These are phyloP conservation scores for Theobroma cacao DNA, from an alignment of 345 rosid species.

Conservation along the genomic window DNA sequence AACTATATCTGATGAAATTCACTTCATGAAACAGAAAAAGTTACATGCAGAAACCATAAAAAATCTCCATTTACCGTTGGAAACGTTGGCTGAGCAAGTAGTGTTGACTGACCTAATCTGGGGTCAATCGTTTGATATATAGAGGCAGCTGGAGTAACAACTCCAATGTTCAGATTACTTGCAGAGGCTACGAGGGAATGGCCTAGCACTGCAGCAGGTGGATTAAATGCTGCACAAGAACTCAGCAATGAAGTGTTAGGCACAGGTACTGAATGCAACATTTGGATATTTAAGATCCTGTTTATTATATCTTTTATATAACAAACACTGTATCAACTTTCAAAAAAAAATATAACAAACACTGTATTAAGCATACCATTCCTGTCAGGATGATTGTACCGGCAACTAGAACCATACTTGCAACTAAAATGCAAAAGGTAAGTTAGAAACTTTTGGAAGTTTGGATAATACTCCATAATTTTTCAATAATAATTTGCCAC, in stretches of 20 bases:
- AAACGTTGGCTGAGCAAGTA: constrained; percentile 17
- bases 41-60: background rate
- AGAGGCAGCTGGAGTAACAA: constrained; percentile 57
- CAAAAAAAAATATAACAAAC: background rate
- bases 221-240: constrained; percentile 59
- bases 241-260: constrained; percentile 2
- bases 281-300: background rate
- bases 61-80: constrained; percentile 18
- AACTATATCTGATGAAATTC: background rate
- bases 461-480: background rate
- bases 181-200: constrained; percentile 49
- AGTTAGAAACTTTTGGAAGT: constrained; percentile 2
- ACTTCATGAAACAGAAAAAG: background rate
- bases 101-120: constrained; percentile 36
- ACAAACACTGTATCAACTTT: background rate
- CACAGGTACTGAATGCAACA: constrained; percentile 5
- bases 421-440: constrained; percentile 50
- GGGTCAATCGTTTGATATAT: constrained; percentile 59
- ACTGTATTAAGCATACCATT: constrained; percentile 44
- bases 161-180: constrained; percentile 47
- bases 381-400: constrained; percentile 95
- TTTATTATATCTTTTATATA: background rate
- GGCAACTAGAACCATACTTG: constrained; percentile 91
- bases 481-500: background rate
- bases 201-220: constrained; percentile 55